Evolutionary conservation across 2,329 filamentous ascomycete species (phyloP), one percentile per base, ranked within the genome.

Genomic region (Penicillium glabrum): DNA sequence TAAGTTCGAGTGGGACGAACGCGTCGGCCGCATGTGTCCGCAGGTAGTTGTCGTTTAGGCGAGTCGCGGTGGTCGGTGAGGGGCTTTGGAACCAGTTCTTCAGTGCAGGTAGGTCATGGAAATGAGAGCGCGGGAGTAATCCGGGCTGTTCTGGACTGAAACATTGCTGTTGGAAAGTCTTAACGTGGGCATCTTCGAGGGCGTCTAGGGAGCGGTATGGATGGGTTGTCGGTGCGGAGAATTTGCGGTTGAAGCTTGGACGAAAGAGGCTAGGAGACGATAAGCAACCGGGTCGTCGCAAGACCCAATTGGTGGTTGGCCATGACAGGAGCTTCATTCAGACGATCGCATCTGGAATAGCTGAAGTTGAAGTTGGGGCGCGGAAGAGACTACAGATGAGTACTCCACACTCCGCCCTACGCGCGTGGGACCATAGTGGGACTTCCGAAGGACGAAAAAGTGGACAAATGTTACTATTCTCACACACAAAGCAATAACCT

Each of bases 1-100:
- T 84, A 45, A 87, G 75, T 66, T 89, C 87, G 6, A 89, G 75
- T 1, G 86, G 84, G 3, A 89, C 80, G 4, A 81, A 70, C 1
- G 79, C 77, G 26, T 79, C 71, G 37, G 73, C 77, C 63, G 79
- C 82, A 51, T 76, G 73, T 37, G 70, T 64, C 33, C 70, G 65
- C 7, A 83, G 70, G 61, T 83, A 81, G 21, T 70, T 57, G 21
- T 69, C 68, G 51, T 82, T 78, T 24, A 82, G 66, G 41, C 56
- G 59, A 43, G 43, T 39, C 53, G n/a, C 35, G 63, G 59, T 60
- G 75, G 63, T 63, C 77, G 71, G 45, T 75, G 65, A 21, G 55
- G 26, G 57, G 56, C 64, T 45, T 46, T 58, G 51, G 37, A 90
- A 90, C 88, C 88, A 90, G 61, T 82, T 83, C 4, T 66, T 66